These are phyloP conservation scores for Nakaseomyces bracarensis DNA, from an alignment of 1,139 yeast genomes.

Conservation along the genomic window DNA sequence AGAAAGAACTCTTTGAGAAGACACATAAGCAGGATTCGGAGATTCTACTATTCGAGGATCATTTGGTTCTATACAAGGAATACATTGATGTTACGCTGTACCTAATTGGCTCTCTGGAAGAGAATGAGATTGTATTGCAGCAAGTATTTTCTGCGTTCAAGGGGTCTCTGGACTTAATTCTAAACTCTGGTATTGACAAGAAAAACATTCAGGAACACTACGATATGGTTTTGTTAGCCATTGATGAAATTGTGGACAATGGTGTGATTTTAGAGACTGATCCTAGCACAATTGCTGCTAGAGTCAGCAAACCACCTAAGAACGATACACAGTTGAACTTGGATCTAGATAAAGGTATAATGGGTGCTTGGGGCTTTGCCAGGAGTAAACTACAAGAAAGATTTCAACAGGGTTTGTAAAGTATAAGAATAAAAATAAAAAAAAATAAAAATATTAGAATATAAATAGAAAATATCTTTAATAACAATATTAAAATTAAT, in stretches of 20 bases:
- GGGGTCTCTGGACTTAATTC: constrained; percentile 71
- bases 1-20: constrained; percentile 60
- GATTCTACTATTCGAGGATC: constrained; percentile 69
- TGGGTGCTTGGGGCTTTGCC: constrained; percentile 86
- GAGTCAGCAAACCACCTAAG: constrained; percentile 80
- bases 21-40: constrained; percentile 77
- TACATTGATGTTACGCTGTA: constrained; percentile 63
- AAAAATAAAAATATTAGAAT: not conserved
- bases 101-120: constrained; percentile 65
- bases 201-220: constrained; percentile 71
- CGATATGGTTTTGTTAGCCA: constrained; percentile 76
- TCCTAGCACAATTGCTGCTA: constrained; percentile 72
- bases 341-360: constrained; percentile 81
- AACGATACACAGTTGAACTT: constrained; percentile 57
- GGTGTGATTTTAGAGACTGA: constrained; percentile 90
- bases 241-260: constrained; percentile 88
- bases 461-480: too few relatives aligned
- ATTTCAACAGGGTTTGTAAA: constrained; percentile 54
- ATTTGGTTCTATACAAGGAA: constrained; percentile 76
- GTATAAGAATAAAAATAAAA: not conserved
- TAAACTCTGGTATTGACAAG: constrained; percentile 72
- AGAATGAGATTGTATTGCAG: constrained; percentile 77
- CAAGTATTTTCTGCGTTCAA: constrained; percentile 69
- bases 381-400: constrained; percentile 79
- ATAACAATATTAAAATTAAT: too few relatives aligned